phyloP scores from a whole-genome alignment of 768 basidiomycete genomes.

The Boletales sp. region DNA sequence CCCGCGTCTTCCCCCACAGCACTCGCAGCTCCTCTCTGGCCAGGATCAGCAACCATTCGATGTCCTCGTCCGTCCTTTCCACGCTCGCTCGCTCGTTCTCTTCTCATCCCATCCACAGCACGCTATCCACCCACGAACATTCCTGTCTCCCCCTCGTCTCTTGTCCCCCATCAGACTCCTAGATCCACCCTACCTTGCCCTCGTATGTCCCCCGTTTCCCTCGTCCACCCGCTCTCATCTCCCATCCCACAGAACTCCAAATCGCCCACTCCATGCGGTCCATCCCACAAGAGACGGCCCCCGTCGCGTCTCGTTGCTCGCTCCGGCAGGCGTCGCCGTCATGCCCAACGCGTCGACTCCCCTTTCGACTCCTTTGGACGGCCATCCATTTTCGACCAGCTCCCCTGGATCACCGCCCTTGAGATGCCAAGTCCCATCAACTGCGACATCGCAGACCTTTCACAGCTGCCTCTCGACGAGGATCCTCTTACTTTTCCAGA shows the following conservation, averaged over 20 bases:
- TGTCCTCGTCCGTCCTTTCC: conserved; percentile 6
- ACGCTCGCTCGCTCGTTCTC: neutral
- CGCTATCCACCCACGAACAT: conserved; percentile 16
- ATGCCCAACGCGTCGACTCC: conserved; percentile 39
- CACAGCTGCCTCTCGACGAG: conserved; percentile 43
- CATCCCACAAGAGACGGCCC: conserved; percentile 36
- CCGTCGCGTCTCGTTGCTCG: conserved; percentile 33
- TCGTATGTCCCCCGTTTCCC: conserved; percentile 12
- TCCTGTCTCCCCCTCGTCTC: conserved; percentile 32
- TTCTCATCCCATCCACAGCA: conserved; percentile 18
- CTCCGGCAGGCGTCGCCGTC: conserved; percentile 41
- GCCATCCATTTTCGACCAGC: conserved; percentile 49
- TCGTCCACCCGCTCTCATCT: conserved; percentile 5
- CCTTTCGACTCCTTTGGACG: conserved; percentile 33
- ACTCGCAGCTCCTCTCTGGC: conserved; percentile 4
- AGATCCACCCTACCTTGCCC: conserved; percentile 23
- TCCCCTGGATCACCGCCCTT: conserved; percentile 66
- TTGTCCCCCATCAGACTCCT: conserved; percentile 37
- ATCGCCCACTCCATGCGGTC: conserved; percentile 36
- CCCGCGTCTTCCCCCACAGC: conserved; percentile 31
- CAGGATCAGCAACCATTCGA: neutral
- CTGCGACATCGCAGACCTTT: conserved; percentile 65
- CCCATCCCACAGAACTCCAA: conserved; percentile 33
- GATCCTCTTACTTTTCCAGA: conserved; percentile 19
- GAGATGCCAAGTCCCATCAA: conserved; percentile 44